These are phyloP conservation scores for Hemisphaericaspora subhashii DNA, from an alignment of 1,139 yeast genomes.

Conservation along the genomic window DNA sequence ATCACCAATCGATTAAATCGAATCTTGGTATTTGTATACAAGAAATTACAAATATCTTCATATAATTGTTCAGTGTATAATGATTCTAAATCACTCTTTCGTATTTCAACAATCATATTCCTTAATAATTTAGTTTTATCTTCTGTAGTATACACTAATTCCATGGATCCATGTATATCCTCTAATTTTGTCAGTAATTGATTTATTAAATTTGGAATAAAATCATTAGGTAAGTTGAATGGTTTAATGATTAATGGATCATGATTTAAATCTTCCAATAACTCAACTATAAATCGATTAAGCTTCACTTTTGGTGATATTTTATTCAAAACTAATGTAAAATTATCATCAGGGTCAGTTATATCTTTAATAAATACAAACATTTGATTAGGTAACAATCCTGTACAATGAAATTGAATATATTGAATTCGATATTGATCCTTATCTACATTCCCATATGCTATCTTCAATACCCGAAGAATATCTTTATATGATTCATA, in stretches of 20 bases:
- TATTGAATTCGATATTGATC: conserved; percentile 10
- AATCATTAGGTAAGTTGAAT: conserved; percentile 7
- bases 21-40: conserved; percentile 21
- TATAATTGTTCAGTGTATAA: conserved; percentile 12
- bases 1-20: conserved; percentile 22
- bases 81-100: conserved; percentile 20
- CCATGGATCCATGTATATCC: conserved; percentile 16
- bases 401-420: conserved; percentile 9
- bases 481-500: conserved; percentile 14
- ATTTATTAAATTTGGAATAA: conserved; percentile 15
- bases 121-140: conserved; percentile 16
- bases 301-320: conserved; percentile 5
- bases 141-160: conserved; percentile 15
- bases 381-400: conserved; percentile 13
- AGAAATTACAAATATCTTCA: conserved; percentile 16
- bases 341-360: background rate
- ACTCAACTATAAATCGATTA: conserved; percentile 10
- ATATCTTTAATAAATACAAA: conserved; percentile 10
- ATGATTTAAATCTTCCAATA: conserved; percentile 14
- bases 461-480: conserved; percentile 7
- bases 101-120: conserved; percentile 26
- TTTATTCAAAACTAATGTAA: conserved; percentile 10
- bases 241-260: conserved; percentile 18
- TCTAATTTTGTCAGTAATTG: conserved; percentile 10
- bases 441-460: conserved; percentile 9